Percentiles rank a stretch among this genome's conserved stretches.
Conservation (phyloP, 257 asterid genomes). For the Forsythia suspensa region DNA sequence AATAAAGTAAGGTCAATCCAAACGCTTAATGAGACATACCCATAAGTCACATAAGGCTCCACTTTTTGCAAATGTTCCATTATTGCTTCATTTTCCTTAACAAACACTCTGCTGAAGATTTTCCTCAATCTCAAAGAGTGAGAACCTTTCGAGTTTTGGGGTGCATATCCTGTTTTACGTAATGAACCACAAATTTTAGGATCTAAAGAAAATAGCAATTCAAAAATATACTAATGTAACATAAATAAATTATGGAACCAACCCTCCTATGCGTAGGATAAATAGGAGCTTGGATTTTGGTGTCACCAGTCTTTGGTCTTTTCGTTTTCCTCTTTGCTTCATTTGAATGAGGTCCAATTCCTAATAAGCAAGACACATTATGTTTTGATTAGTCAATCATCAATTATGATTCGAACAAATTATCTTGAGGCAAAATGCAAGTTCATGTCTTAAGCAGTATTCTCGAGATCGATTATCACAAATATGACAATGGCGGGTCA, state of each 20-base stretch:
- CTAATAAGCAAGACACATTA: conserved; percentile 31
- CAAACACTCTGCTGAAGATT: conserved; percentile 75
- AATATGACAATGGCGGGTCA: neutral
- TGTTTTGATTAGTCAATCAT: neutral
- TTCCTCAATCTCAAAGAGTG: conserved; percentile 74
- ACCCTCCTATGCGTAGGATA: conserved; percentile 89
- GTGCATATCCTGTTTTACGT: conserved; percentile 84
- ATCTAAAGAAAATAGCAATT: neutral
- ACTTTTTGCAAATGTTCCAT: conserved; percentile 70
- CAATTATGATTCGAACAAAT: neutral
- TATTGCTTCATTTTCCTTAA: conserved; percentile 54
- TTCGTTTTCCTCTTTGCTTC: conserved; percentile 73
- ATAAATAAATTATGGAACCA: conserved; percentile 18
- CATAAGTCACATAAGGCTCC: conserved; percentile 90
- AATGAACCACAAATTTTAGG: conserved; percentile 8
- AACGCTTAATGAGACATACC: conserved; percentile 46
- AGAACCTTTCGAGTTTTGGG: conserved; percentile 64
- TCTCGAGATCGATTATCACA: neutral
- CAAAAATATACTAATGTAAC: neutral
- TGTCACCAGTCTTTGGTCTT: conserved; percentile 27
- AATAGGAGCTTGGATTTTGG: conserved; percentile 67
- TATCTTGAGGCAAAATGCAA: neutral
- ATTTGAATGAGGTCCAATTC: conserved; percentile 80
- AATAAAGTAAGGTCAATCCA: neutral
- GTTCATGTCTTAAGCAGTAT: neutral